Conservation (phyloP, 768 basidiomycete genomes). For the Rhodotorula graminis region DNA sequence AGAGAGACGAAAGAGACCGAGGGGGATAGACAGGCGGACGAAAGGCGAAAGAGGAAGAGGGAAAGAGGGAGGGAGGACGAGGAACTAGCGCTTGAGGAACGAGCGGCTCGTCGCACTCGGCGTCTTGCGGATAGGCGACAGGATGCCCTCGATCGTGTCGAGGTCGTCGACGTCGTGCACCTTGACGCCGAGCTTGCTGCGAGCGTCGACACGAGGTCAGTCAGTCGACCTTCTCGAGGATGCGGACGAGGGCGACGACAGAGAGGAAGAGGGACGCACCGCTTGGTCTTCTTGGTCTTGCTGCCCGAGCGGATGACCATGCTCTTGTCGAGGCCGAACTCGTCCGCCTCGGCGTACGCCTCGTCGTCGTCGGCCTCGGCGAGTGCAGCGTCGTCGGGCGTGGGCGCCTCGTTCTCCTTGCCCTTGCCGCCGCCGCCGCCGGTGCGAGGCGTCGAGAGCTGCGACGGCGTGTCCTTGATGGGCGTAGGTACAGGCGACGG, state of each 20-base stretch:
- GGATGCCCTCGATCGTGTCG: constrained; percentile 17
- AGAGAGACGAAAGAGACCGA: no score
- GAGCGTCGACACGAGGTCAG: no score
- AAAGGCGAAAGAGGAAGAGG: not conserved
- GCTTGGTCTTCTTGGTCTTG: constrained; percentile 27
- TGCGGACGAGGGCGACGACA: no score
- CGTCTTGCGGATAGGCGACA: constrained; percentile 10
- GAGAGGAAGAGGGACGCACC: not conserved
- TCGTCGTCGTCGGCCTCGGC: not conserved
- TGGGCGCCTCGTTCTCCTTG: constrained; percentile 8
- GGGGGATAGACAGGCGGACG: not conserved
- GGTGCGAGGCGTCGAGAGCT: not conserved
- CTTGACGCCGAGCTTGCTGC: constrained; percentile 32
- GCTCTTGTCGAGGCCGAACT: constrained; percentile 24
- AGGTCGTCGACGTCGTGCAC: constrained; percentile 25
- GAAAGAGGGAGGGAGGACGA: not conserved
- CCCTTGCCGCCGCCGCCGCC: not conserved
- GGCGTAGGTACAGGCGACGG: not conserved
- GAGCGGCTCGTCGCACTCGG: not conserved
- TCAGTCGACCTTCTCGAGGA: no score
- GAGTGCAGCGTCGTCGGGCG: not conserved
- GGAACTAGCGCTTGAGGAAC: not conserved
- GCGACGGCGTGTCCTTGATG: not conserved
- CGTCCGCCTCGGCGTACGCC: constrained; percentile 16
- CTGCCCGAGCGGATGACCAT: constrained; percentile 22